Evolutionary conservation across 768 basidiomycete genomes (phyloP), one percentile per base, ranked within the genome.

Genomic region (Leccinum boreale): DNA sequence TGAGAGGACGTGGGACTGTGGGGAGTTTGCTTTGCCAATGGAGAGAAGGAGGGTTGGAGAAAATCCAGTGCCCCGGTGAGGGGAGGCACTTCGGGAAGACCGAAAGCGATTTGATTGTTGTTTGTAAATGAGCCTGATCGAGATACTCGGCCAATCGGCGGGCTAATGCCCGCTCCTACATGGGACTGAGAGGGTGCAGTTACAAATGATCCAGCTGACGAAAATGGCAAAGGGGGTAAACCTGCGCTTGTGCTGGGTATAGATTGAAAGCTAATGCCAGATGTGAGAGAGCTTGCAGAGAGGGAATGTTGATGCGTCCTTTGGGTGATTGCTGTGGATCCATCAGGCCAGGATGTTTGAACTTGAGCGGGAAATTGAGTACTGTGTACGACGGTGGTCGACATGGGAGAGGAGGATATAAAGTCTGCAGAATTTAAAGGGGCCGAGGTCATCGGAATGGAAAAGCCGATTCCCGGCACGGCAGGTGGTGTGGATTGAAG

Each of bases 41-140:
- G 26, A 2, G 65, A 52, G 12, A 61, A n/a, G 28, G 66, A 54
- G 12, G 63, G 59, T 15, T 69, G 66, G 35, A 74, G 68, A 53
- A 72, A 72, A 56, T 72, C 73, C 2, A 74, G 63, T 1, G 72
- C 67, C 9, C 62, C 69, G 14, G 59, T 53, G n/a, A 45, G 58
- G 23, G 64, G 44, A n/a, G 69, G 62, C 17, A 71, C 63, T 45
- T 70, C 65, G 24, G 73, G 63, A n/a, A 73, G 65, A 71, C 72
- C 68, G 58, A 75, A 78, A 11, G 70, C 55, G 63, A 77, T 79
- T 4, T 75, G 59, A 58, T 73, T 80, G 57, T 75, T 67, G 31
- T 77, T 79, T 49, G 75, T 81, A 57, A 85, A 76, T 23, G 84
- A 85, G 52, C 82, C 79, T 24, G 84, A 84, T 47, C 83, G 78